Conservation (phyloP, 164 flowering plant genomes). For the Aristolochia fimbriata region DNA sequence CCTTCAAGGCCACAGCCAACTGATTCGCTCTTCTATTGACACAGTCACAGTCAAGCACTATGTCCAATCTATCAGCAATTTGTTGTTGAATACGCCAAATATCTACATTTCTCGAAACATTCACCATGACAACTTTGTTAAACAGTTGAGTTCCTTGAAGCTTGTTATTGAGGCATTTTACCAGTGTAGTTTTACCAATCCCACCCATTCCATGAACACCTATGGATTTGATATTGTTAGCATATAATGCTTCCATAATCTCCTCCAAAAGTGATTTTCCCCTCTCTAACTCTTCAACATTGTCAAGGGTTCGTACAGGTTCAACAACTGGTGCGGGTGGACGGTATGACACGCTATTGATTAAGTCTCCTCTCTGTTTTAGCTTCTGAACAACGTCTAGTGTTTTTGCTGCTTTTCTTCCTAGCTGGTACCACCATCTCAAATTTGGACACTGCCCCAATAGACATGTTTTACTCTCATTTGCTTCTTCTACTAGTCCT, state of each 20-base stretch:
- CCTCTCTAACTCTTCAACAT: slow-evolving; percentile 1
- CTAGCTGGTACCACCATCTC: slow-evolving; percentile 2
- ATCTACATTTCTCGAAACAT: neutral
- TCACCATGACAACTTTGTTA: slow-evolving; percentile 7
- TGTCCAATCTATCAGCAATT: slow-evolving; percentile 5
- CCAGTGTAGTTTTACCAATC: slow-evolving; percentile 7
- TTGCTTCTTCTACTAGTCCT: neutral
- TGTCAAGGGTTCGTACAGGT: neutral
- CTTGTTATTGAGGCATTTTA: slow-evolving; percentile 5
- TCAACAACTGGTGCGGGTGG: neutral
- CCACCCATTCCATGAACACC: slow-evolving; percentile 13
- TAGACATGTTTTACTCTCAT: slow-evolving; percentile 1
- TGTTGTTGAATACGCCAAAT: neutral
- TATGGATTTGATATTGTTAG: neutral
- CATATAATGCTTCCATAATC: slow-evolving; percentile 4
- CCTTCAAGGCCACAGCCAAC: slow-evolving; percentile 1
- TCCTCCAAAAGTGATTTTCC: neutral
- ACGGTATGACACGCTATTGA: neutral
- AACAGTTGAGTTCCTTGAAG: slow-evolving; percentile 1
- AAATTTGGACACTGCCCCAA: slow-evolving; percentile 4
- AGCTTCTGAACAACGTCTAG: neutral
- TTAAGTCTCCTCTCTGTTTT: neutral
- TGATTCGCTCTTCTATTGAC: slow-evolving; percentile 2
- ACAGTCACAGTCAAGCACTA: neutral
- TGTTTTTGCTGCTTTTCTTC: slow-evolving; percentile 1